These are phyloP conservation scores for Xanthoconium purpureum DNA, from an alignment of 768 basidiomycete species.

Conservation along the genomic window DNA sequence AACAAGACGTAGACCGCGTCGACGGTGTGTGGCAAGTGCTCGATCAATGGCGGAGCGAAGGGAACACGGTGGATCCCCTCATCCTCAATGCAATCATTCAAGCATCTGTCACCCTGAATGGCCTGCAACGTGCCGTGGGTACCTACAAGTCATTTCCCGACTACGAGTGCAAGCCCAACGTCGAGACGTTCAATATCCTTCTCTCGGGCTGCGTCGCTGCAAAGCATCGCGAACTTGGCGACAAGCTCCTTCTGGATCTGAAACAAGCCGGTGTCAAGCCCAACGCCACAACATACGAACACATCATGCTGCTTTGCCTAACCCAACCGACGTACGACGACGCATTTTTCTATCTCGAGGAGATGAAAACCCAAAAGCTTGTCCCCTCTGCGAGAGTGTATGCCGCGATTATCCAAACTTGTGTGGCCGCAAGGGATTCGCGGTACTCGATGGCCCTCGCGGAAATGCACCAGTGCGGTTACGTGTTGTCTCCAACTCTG, in stretches of 20 bases:
- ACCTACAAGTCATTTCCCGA: conserved; percentile 65
- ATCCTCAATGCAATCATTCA: conserved; percentile 67
- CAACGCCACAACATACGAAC: conserved; percentile 60
- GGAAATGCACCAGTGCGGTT: conserved; percentile 68
- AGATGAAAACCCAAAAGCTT: conserved; percentile 69
- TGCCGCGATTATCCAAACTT: conserved; percentile 56
- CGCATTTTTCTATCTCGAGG: conserved; percentile 85
- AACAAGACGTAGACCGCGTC: conserved; percentile 46
- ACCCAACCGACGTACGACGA: conserved; percentile 76
- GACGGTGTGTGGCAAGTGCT: conserved; percentile 65
- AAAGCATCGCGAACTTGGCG: conserved; percentile 63
- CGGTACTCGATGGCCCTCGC: conserved; percentile 63
- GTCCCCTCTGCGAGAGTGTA: conserved; percentile 58
- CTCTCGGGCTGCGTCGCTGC: conserved; percentile 61
- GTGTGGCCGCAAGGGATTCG: conserved; percentile 51
- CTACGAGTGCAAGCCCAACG: conserved; percentile 53
- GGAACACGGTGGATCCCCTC: conserved; percentile 49
- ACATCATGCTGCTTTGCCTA: conserved; percentile 66
- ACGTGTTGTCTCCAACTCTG: conserved; percentile 35
- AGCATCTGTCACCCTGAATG: conserved; percentile 57
- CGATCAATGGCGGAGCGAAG: conserved; percentile 55
- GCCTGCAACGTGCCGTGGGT: conserved; percentile 74
- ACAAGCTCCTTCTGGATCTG: conserved; percentile 66
- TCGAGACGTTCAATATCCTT: conserved; percentile 67
- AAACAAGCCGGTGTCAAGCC: conserved; percentile 52